Evolutionary conservation across 805 yeast genomes (phyloP), one percentile per base, ranked within the genome.

Genomic region (Saccharomycopsis lassenensis): DNA sequence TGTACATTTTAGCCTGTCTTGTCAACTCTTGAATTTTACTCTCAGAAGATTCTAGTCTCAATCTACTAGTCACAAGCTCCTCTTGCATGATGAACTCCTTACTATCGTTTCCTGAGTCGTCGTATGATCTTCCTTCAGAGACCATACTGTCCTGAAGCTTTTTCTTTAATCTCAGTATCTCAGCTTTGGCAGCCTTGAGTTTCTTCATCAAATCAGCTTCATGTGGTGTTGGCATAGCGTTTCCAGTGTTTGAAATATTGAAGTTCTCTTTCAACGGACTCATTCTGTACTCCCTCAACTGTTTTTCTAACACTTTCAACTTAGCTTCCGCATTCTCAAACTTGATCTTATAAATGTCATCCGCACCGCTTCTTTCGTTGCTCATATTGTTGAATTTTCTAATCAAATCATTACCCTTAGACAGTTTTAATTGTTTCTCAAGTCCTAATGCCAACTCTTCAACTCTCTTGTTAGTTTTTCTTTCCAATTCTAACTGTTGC

Each of bases 1-100:
- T 78, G 56, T 81, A 85, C 22, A 79, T 59, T 25, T 70, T 71
- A 15, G 78, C 58, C 21, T 71, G 66, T 25, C 68, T 64, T 1
- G 62, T 52, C 21, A 84, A 57, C 21, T 83, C 77, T 2, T 52
- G 48, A 46, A 73, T 76, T 48, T 73, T 77, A n/a, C 63, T 52
- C 26, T 62, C 63, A 11, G 78, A 55, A 2, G 77, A 67, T 30
- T 76, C 75, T 17, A 80, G 55, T 38, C 70, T 74, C 14, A 76
- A 63, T 44, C 69, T 71, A 31, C 77, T 57, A 46, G 60, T 62
- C 40, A 56, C 63, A 44, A 53, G 56, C 48, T 52, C 67, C 47
- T 57, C 73, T 51, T 45, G 64, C 59, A 14, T 54, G 54, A 27
- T 57, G 57, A 46, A 62, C 60, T 41, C 44, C 25, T 30, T 26